Base-by-base conservation (phyloP, 2,329 filamentous ascomycete species). In the Aspergillus sp. region DNA sequence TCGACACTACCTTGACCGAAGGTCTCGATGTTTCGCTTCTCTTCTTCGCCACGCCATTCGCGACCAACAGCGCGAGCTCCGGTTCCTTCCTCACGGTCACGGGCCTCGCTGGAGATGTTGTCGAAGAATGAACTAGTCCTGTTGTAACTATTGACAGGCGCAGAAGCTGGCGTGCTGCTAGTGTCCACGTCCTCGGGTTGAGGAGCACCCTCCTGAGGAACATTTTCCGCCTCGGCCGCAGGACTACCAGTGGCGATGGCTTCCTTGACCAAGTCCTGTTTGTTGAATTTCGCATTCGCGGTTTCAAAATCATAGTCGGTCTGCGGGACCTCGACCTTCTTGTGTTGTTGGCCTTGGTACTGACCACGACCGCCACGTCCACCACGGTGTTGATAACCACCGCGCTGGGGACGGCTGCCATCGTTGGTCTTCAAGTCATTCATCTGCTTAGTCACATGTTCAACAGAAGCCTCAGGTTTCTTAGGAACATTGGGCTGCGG, bases 1-100 rank as follows among this genome's bases (percentile, higher is more conserved):
- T 98, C 93, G 19, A 98, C 90, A 58, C 90, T 96, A 46, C 90
- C 90, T 67, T 97, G 90, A 7, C 93, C 93, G 58, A 98, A 98
- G 0, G 93, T 98, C 72, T 98, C 93, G 63, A 98, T 87, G 66
- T 97, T 97, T 73, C 89, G 90, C 67, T 85, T 89, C 66, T 95
- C 88, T 67, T 97, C 93, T 67, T 97, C 90, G 35, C 84, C 85
- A 46, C 93, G 84, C 83, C 93, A 94, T 66, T 95, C 89, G 43
- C 87, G 83, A 27, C 89, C 90, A 49, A 86, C 85, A n/a, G 82
- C 77, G 65, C 83, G 82, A 53, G 82, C 79, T 38, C 75, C 65
- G 27, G 69, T 76, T 35, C 83, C 84, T 52, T 91, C 88, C 45
- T 88, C 83, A 39, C 93, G 83, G 56, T 98, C 93, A 68, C 87